Conservation (phyloP, 306 rosid genomes). For the Cicer yamashitae region DNA sequence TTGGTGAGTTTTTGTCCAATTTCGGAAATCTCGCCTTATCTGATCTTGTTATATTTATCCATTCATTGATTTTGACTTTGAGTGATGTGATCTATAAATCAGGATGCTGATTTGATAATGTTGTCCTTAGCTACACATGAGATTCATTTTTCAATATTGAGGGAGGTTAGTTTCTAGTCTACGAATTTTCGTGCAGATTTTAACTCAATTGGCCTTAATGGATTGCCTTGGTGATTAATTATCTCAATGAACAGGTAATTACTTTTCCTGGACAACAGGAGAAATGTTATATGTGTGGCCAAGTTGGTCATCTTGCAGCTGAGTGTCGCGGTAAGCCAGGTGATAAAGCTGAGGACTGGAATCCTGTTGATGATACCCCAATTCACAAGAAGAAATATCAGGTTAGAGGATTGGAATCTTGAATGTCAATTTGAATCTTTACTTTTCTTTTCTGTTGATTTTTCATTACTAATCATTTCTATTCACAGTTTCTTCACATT, state of each 20-base stretch:
- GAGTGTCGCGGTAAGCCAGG: conserved; percentile 81
- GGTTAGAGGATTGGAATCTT: conserved; percentile 58
- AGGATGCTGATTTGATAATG: conserved; percentile 99
- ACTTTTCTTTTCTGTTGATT: conserved; percentile 33
- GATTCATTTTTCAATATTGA: conserved; percentile 89
- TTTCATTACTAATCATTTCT: conserved; percentile 32
- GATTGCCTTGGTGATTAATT: conserved; percentile 44
- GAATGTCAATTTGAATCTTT: conserved; percentile 40
- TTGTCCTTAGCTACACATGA: conserved; percentile 92
- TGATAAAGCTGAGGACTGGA: conserved; percentile 60
- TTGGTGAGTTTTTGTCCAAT: conserved; percentile 66
- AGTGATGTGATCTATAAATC: conserved; percentile 44
- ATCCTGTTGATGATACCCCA: conserved; percentile 76
- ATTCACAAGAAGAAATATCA: conserved; percentile 94
- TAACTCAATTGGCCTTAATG: conserved; percentile 42
- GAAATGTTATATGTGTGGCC: conserved; percentile 85
- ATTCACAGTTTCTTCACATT: conserved; percentile 75
- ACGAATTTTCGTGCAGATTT: conserved; percentile 27
- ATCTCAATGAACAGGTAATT: conserved; percentile 65
- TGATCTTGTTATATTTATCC: conserved; percentile 3
- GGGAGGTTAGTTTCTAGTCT: conserved; percentile 80
- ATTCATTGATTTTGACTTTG: conserved; percentile 9
- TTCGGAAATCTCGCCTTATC: conserved; percentile 25
- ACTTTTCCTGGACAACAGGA: conserved; percentile 90
- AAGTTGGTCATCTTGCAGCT: conserved; percentile 93